Conservation (phyloP, 2,329 filamentous ascomycete species). For the Colletotrichum musicola region DNA sequence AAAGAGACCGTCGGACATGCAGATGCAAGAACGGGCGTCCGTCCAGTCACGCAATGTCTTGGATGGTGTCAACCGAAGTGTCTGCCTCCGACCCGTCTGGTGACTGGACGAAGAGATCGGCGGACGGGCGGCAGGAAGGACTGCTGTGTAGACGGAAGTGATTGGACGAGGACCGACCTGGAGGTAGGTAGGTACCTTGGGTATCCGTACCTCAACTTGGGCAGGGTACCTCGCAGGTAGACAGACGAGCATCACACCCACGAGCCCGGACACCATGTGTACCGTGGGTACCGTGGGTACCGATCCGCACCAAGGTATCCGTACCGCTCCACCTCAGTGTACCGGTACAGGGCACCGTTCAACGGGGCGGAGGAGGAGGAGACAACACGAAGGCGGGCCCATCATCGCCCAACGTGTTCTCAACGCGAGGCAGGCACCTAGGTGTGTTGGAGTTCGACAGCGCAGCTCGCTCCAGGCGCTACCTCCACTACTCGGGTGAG, state of each 20-base stretch:
- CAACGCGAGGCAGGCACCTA: neutral
- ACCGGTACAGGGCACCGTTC: too few species aligned
- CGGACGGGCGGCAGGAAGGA: too few species aligned
- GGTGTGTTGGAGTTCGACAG: neutral
- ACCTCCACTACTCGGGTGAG: too few species aligned
- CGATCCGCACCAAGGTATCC: constrained; percentile 7
- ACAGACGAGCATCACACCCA: neutral
- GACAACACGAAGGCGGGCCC: constrained; percentile 10
- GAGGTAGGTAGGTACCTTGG: too few species aligned
- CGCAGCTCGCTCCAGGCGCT: neutral
- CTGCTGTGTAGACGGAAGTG: too few species aligned
- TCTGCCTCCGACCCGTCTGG: too few species aligned
- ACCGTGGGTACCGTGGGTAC: neutral
- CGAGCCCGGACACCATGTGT: neutral
- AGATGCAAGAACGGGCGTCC: constrained; percentile 2
- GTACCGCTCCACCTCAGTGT: neutral
- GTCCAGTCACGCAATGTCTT: constrained; percentile 10
- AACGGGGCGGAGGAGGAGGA: neutral
- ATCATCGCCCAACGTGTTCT: neutral
- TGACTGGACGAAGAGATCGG: too few species aligned
- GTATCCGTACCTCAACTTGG: too few species aligned
- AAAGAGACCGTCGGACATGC: constrained; percentile 11
- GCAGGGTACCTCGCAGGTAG: too few species aligned
- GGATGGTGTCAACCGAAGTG: neutral
- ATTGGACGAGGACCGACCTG: too few species aligned